Conservation (phyloP, 2,329 filamentous ascomycete species). For the Boeremia exigua region DNA sequence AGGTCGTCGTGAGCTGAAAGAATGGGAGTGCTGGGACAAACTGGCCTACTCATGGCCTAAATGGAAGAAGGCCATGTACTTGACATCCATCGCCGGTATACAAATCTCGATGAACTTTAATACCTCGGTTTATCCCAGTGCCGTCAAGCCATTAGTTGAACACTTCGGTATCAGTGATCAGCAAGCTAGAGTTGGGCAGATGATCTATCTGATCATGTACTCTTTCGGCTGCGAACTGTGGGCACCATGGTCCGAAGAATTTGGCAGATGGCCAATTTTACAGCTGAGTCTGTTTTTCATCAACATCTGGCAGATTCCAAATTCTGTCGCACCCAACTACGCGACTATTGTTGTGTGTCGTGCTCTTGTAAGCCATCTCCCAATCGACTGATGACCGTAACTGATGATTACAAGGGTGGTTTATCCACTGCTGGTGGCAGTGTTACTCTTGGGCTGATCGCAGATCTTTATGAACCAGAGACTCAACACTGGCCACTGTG, state of each 20-base stretch:
- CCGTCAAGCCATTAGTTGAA: slow-evolving; percentile 57
- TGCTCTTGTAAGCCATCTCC: slow-evolving; percentile 56
- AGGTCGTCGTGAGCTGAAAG: slow-evolving; percentile 36
- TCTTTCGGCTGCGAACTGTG: slow-evolving; percentile 86
- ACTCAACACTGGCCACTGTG: slow-evolving; percentile 65
- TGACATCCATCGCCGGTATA: slow-evolving; percentile 59
- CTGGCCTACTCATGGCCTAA: slow-evolving; percentile 55
- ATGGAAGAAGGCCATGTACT: slow-evolving; percentile 59
- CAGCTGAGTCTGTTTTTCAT: slow-evolving; percentile 64
- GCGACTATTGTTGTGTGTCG: slow-evolving; percentile 67
- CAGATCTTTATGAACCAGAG: slow-evolving; percentile 65
- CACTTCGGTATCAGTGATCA: slow-evolving; percentile 60
- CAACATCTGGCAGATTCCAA: slow-evolving; percentile 74
- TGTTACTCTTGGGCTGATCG: slow-evolving; percentile 67
- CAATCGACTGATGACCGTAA: background rate
- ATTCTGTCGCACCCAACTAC: slow-evolving; percentile 68
- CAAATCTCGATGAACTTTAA: slow-evolving; percentile 65
- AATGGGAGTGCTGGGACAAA: slow-evolving; percentile 55
- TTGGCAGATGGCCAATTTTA: slow-evolving; percentile 65
- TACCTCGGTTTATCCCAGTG: slow-evolving; percentile 61
- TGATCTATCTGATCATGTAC: slow-evolving; percentile 73
- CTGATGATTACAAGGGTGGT: slow-evolving; percentile 32
- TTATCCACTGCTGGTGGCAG: slow-evolving; percentile 64
- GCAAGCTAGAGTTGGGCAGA: slow-evolving; percentile 30
- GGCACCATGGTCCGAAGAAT: slow-evolving; percentile 80